These are phyloP conservation scores for Macrolepiota dolichaula DNA, from an alignment of 768 basidiomycete genomes.

Conservation along the genomic window DNA sequence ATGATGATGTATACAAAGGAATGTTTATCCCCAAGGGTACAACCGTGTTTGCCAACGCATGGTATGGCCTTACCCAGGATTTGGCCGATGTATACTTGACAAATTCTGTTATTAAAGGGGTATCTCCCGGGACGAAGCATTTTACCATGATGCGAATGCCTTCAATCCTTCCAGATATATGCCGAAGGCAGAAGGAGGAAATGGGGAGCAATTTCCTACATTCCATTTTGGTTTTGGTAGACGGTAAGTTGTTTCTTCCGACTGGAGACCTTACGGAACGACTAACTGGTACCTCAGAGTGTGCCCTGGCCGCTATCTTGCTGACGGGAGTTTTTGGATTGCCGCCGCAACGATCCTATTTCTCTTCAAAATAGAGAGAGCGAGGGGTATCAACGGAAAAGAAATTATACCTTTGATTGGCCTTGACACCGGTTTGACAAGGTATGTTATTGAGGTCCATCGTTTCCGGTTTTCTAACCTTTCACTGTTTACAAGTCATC, in stretches of 20 bases:
- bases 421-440: background rate
- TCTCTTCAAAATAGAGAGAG: background rate
- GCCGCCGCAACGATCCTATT: background rate
- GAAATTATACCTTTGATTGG: background rate
- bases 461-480: too few relatives aligned
- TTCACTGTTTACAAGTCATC: too few relatives aligned
- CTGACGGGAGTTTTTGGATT: background rate
- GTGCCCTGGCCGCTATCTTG: background rate
- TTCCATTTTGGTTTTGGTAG: slow-evolving; percentile 3
- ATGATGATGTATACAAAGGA: too few relatives aligned
- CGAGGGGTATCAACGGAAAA: background rate
- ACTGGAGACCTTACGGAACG: background rate
- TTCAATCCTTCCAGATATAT: slow-evolving; percentile 58
- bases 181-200: slow-evolving; percentile 1
- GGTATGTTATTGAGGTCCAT: background rate
- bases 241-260: background rate
- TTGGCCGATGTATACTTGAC: background rate
- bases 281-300: background rate
- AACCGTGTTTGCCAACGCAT: slow-evolving; percentile 60
- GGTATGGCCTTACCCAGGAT: slow-evolving; percentile 28
- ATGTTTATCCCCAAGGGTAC: slow-evolving; percentile 70
- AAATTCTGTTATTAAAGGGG: slow-evolving; percentile 33
- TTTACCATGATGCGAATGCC: slow-evolving; percentile 44
- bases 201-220: background rate
- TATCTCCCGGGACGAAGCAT: slow-evolving; percentile 41